These are phyloP conservation scores for Pythium chondricola DNA, from an alignment of 352 stramenopile species.

Conservation along the genomic window DNA sequence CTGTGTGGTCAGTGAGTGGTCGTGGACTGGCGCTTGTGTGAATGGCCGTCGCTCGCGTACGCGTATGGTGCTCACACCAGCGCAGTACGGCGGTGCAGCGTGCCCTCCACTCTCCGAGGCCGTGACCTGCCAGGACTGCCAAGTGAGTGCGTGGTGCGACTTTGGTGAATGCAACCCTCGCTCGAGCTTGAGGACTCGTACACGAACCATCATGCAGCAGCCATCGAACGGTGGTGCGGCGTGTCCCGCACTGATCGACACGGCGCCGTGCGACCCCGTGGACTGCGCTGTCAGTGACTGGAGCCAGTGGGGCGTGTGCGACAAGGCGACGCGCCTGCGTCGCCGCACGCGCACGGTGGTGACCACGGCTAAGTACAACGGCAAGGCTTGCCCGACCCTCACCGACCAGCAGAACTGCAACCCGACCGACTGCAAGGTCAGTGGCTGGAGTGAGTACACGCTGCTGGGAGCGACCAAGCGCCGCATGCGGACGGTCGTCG, in stretches of 20 bases:
- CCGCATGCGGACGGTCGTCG: conserved; percentile 30
- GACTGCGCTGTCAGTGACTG: conserved; percentile 51
- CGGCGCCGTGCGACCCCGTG: conserved; percentile 34
- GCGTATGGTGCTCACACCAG: conserved; percentile 13
- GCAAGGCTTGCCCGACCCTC: conserved; percentile 32
- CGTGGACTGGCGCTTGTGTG: conserved; percentile 20
- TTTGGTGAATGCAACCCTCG: conserved; percentile 14
- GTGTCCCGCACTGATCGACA: conserved; percentile 36
- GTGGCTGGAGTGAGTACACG: conserved; percentile 39
- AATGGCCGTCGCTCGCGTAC: conserved; percentile 16
- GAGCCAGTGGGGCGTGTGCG: conserved; percentile 35
- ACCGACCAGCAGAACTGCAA: conserved; percentile 57
- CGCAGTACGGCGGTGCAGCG: conserved; percentile 14
- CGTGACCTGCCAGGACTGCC: conserved; percentile 17
- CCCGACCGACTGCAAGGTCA: conserved; percentile 49
- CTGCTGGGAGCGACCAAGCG: conserved; percentile 36
- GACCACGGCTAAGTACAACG: conserved; percentile 36
- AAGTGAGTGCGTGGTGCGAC: conserved; percentile 16
- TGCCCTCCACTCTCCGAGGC: conserved; percentile 5
- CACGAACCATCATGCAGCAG: conserved; percentile 37
- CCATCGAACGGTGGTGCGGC: conserved; percentile 35
- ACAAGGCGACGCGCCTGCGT: conserved; percentile 21
- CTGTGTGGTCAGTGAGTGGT: conserved; percentile 22
- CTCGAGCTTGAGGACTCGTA: conserved; percentile 27
- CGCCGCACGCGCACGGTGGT: conserved; percentile 40